phyloP scores from a whole-genome alignment of 192 early-diverging fungal species.

The Linnemannia elongata region DNA sequence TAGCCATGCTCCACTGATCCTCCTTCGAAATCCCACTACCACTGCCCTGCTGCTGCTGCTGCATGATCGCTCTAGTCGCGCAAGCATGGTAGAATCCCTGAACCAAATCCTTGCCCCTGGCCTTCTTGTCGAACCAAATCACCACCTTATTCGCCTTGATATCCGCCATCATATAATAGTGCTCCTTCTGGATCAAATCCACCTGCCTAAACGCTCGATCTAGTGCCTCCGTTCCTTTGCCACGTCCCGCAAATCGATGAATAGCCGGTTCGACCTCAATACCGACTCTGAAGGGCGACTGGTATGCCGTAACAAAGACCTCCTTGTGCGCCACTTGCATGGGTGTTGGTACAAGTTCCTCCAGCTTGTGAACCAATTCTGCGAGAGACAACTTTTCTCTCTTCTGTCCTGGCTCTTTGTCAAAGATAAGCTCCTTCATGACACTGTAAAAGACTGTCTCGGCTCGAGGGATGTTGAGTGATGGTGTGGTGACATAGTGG shows the following conservation, averaged over 20 bases:
- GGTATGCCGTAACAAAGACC: constrained; percentile 63
- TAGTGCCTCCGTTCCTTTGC: constrained; percentile 15
- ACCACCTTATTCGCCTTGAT: constrained; percentile 45
- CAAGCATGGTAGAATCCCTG: constrained; percentile 78
- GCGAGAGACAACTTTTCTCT: neutral
- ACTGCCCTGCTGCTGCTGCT: neutral
- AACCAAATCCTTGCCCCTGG: constrained; percentile 64
- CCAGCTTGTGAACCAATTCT: neutral
- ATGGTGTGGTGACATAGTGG: constrained; percentile 69
- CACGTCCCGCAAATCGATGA: constrained; percentile 29
- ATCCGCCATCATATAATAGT: constrained; percentile 57
- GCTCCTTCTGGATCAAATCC: constrained; percentile 43
- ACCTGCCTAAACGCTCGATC: constrained; percentile 44
- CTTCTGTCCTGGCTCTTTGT: neutral
- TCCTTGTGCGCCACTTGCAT: constrained; percentile 56
- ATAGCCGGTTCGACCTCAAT: constrained; percentile 66
- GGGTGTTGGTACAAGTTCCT: constrained; percentile 44
- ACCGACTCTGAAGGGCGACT: constrained; percentile 59
- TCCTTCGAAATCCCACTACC: neutral
- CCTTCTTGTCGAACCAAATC: constrained; percentile 70
- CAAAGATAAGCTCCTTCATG: constrained; percentile 26
- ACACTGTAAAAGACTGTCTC: constrained; percentile 59
- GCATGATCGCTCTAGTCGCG: constrained; percentile 55
- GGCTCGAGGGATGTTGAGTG: constrained; percentile 70
- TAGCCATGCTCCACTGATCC: constrained; percentile 30